Percentiles rank a stretch among this genome's conserved stretches.
Conservation (phyloP, 257 asterid species). For the Linderniella brevidens region DNA sequence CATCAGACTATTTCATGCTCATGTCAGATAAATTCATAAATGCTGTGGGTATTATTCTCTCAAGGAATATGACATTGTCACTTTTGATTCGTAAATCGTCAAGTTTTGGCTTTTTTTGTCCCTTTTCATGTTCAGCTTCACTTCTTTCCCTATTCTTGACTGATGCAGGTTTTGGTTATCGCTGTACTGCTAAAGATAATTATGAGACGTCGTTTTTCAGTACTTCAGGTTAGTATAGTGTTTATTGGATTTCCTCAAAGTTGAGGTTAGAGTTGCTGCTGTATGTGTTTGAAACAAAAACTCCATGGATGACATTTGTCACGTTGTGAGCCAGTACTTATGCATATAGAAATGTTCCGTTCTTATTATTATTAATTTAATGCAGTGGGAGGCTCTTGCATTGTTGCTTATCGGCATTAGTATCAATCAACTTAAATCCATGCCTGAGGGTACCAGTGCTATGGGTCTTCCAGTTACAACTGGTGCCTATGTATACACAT, state of each 20-base stretch:
- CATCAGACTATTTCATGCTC: too few relatives aligned
- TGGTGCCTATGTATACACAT: constrained; percentile 64
- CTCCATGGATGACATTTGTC: constrained; percentile 10
- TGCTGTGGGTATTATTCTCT: too few relatives aligned
- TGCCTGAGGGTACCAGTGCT: constrained; percentile 65
- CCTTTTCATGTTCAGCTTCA: neutral
- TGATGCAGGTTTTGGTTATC: constrained; percentile 80
- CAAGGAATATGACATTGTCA: too few relatives aligned
- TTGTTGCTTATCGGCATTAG: constrained; percentile 91
- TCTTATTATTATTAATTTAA: neutral
- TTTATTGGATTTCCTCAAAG: too few relatives aligned
- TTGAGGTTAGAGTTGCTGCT: too few relatives aligned
- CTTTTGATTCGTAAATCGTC: neutral
- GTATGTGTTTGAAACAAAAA: neutral
- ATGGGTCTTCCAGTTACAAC: constrained; percentile 83
- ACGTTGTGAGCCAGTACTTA: constrained; percentile 8
- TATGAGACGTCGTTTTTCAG: constrained; percentile 85
- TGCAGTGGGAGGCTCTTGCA: constrained; percentile 99
- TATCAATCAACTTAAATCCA: constrained; percentile 81
- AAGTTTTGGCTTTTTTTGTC: constrained; percentile 1
- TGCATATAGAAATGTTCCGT: neutral
- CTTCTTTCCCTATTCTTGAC: constrained; percentile 5
- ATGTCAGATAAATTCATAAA: too few relatives aligned
- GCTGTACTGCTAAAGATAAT: constrained; percentile 76
- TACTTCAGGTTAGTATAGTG: constrained; percentile 63